A percentile compares a stretch with the other conserved stretches of the same genome.
phyloP scores from a whole-genome alignment of 225 moss, liverwort and hornwort species.

The Thuidium tamariscinum region DNA sequence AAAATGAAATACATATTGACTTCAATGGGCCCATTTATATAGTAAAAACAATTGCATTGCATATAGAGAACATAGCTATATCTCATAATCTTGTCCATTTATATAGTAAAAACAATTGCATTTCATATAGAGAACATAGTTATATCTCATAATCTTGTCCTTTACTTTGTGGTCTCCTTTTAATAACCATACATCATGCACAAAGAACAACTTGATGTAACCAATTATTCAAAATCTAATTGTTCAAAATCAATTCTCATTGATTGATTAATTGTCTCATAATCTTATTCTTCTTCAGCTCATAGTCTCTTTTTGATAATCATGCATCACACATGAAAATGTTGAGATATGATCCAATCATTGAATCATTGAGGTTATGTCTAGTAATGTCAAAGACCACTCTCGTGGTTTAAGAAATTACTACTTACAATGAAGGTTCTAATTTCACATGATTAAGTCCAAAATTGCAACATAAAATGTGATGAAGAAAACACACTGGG shows the following conservation, averaged over 20 bases:
- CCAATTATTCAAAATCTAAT: too few relatives aligned
- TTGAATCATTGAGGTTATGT: neutral
- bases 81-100: neutral
- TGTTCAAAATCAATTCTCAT: too few relatives aligned
- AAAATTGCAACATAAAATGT: too few relatives aligned
- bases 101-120: too few relatives aligned
- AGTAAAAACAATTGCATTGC: too few relatives aligned
- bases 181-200: rapidly evolving
- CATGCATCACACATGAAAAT: neutral
- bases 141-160: neutral
- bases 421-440: too few relatives aligned
- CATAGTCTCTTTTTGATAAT: too few relatives aligned
- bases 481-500: too few relatives aligned
- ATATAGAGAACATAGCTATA: neutral
- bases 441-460: too few relatives aligned
- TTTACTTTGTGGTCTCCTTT: neutral
- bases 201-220: neutral
- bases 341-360: neutral
- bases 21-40: neutral
- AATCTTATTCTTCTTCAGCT: too few relatives aligned
- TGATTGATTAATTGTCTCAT: too few relatives aligned
- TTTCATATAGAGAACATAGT: neutral
- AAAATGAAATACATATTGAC: neutral
- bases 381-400: neutral
- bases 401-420: too few relatives aligned